Evolutionary conservation across 805 yeast species (phyloP).

Genomic region (Grigorovia transvaalensis): DNA sequence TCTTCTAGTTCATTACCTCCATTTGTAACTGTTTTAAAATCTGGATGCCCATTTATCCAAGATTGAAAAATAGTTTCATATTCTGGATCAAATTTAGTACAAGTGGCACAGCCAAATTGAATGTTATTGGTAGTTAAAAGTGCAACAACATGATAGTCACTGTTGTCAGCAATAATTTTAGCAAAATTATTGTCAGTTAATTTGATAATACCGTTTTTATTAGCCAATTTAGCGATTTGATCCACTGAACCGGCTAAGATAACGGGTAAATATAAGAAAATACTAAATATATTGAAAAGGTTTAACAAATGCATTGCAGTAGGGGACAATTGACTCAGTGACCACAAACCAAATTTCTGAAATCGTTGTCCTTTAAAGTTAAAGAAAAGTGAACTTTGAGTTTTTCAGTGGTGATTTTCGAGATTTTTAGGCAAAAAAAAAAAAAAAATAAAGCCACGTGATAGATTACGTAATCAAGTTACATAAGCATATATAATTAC

Average conservation of each 20-base stretch:
- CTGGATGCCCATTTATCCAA: slow-evolving; percentile 50
- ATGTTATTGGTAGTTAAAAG: slow-evolving; percentile 67
- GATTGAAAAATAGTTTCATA: slow-evolving; percentile 52
- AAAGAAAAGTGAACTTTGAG: background rate
- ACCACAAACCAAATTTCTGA: too few species aligned
- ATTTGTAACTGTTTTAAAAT: slow-evolving; percentile 25
- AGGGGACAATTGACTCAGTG: background rate
- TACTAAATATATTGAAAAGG: background rate
- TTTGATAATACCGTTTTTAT: slow-evolving; percentile 32
- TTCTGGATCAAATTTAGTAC: slow-evolving; percentile 60
- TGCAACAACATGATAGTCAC: slow-evolving; percentile 59
- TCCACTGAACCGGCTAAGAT: background rate
- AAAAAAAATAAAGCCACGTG: background rate
- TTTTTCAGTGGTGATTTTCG: too few species aligned
- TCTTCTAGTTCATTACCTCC: background rate
- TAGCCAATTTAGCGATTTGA: background rate
- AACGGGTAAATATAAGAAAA: background rate
- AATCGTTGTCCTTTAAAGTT: background rate
- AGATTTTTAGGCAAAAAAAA: too few species aligned
- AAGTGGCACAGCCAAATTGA: slow-evolving; percentile 65
- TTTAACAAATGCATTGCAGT: background rate
- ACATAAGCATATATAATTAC: background rate
- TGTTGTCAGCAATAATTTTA: slow-evolving; percentile 45
- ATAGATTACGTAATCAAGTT: background rate
- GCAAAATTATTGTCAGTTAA: slow-evolving; percentile 55